A percentile compares a stretch with the other conserved stretches of the same genome.
Conservation (phyloP, 495 filamentous ascomycete species). For the Penicilliopsis zonata region DNA sequence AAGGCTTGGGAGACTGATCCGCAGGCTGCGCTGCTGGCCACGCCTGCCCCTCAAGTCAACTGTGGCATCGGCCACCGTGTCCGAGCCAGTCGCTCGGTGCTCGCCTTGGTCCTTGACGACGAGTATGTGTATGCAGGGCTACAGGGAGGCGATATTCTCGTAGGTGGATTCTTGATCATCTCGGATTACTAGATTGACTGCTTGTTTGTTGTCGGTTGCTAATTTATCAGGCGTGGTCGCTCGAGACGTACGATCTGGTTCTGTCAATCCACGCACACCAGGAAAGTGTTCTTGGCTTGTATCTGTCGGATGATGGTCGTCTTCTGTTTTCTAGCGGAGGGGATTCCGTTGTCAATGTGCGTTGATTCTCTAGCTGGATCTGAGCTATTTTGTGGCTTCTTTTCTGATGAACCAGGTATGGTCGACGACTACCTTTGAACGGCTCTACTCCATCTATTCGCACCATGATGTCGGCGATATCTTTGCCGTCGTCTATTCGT, state of each 20-base stretch:
- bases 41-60: slow-evolving; percentile 12
- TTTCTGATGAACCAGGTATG: slow-evolving; percentile 41
- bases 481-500: slow-evolving; percentile 82
- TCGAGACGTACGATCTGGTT: slow-evolving; percentile 72
- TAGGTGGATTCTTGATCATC: slow-evolving; percentile 16
- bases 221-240: slow-evolving; percentile 55
- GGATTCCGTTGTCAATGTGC: slow-evolving; percentile 84
- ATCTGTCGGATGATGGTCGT: slow-evolving; percentile 57
- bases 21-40: slow-evolving; percentile 9
- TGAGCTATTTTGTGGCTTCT: neutral
- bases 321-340: slow-evolving; percentile 88
- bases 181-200: too few relatives aligned
- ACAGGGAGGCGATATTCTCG: slow-evolving; percentile 82
- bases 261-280: slow-evolving; percentile 72
- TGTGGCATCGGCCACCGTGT: slow-evolving; percentile 37
- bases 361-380: slow-evolving; percentile 17
- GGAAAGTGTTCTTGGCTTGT: slow-evolving; percentile 79
- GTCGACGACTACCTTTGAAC: slow-evolving; percentile 45
- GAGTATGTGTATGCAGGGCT: slow-evolving; percentile 61
- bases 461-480: slow-evolving; percentile 93
- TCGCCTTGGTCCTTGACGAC: slow-evolving; percentile 34
- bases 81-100: slow-evolving; percentile 31
- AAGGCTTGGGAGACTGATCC: slow-evolving; percentile 29
- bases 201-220: neutral
- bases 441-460: slow-evolving; percentile 84